Conservation (phyloP, 768 basidiomycete species). For the Paxillus involutus region DNA sequence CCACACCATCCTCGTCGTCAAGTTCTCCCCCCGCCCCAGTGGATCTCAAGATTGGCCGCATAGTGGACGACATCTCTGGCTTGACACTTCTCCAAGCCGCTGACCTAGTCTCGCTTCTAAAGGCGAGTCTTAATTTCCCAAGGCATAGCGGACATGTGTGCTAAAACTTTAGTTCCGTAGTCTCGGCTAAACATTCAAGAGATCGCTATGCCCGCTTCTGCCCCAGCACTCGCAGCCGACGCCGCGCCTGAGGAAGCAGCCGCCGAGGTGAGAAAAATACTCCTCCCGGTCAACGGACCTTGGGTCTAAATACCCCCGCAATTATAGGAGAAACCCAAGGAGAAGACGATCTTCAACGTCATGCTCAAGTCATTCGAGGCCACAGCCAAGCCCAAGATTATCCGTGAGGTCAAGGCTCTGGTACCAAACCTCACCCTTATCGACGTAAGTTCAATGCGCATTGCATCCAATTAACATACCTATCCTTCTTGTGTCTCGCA, state of each 20-base stretch:
- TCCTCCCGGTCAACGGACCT: not conserved
- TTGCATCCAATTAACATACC: not conserved
- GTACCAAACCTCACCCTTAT: slow-evolving; percentile 96
- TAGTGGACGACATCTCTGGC: slow-evolving; percentile 91
- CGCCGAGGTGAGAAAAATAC: slow-evolving; percentile 50
- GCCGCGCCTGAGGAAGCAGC: slow-evolving; percentile 62
- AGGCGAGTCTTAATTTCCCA: slow-evolving; percentile 49
- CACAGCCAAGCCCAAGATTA: slow-evolving; percentile 91
- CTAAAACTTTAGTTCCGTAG: slow-evolving; percentile 38
- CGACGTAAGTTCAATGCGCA: slow-evolving; percentile 62
- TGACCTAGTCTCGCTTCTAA: slow-evolving; percentile 88
- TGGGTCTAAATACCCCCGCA: not conserved
- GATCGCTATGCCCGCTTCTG: slow-evolving; percentile 85
- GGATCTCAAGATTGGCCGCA: slow-evolving; percentile 71
- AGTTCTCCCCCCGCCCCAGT: slow-evolving; percentile 41
- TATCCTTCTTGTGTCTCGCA: slow-evolving; percentile 31
- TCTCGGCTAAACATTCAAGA: slow-evolving; percentile 95
- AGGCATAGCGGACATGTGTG: not conserved
- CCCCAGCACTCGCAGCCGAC: slow-evolving; percentile 55
- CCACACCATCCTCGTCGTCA: slow-evolving; percentile 43
- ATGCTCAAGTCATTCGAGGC: slow-evolving; percentile 94
- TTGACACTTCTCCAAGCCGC: slow-evolving; percentile 92
- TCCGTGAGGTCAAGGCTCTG: slow-evolving; percentile 94
- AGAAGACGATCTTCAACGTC: slow-evolving; percentile 97
- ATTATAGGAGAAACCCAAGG: slow-evolving; percentile 88